These are phyloP conservation scores for Pseudogymnoascus sp. DNA, from an alignment of 2,329 filamentous ascomycete genomes.

Conservation along the genomic window DNA sequence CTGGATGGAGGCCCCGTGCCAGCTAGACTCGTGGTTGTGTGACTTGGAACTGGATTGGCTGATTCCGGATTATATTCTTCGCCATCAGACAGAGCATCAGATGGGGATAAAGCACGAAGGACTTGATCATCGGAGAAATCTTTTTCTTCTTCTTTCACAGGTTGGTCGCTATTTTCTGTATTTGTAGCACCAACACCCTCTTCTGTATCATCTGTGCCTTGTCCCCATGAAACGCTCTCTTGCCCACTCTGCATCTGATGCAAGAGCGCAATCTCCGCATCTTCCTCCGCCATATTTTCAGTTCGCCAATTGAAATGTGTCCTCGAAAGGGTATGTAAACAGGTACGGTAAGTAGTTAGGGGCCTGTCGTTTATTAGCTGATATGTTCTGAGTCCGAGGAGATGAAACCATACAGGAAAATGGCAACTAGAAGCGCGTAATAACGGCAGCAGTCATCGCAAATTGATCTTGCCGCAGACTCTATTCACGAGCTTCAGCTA, in stretches of 20 bases:
- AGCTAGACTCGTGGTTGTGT: slow-evolving; percentile 22
- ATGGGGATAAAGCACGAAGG: slow-evolving; percentile 30
- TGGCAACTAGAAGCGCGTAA: not conserved
- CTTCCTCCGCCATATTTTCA: slow-evolving; percentile 28
- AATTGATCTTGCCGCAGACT: not conserved
- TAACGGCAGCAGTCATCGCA: slow-evolving; percentile 1
- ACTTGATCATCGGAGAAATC: slow-evolving; percentile 29
- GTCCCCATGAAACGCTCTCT: slow-evolving; percentile 25
- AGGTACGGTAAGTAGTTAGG: not conserved
- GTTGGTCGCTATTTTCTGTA: slow-evolving; percentile 29
- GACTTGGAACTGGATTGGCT: slow-evolving; percentile 20
- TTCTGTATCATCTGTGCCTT: slow-evolving; percentile 19
- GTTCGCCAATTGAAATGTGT: not conserved
- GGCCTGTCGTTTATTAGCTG: slow-evolving; percentile 2
- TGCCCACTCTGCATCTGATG: slow-evolving; percentile 29
- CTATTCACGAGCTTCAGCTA: not conserved
- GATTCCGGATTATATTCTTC: slow-evolving; percentile 26
- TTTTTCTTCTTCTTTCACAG: slow-evolving; percentile 28
- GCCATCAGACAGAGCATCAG: slow-evolving; percentile 25
- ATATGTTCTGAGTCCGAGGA: not conserved
- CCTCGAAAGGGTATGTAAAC: not conserved
- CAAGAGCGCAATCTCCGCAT: slow-evolving; percentile 30
- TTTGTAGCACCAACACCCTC: slow-evolving; percentile 27
- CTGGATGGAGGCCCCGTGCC: slow-evolving; percentile 27
- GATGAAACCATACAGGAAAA: not conserved